Percentiles rank a stretch among this genome's conserved stretches.
Evolutionary conservation across 139 green algal species (phyloP).

Genomic region (Gonium pectorale): DNA sequence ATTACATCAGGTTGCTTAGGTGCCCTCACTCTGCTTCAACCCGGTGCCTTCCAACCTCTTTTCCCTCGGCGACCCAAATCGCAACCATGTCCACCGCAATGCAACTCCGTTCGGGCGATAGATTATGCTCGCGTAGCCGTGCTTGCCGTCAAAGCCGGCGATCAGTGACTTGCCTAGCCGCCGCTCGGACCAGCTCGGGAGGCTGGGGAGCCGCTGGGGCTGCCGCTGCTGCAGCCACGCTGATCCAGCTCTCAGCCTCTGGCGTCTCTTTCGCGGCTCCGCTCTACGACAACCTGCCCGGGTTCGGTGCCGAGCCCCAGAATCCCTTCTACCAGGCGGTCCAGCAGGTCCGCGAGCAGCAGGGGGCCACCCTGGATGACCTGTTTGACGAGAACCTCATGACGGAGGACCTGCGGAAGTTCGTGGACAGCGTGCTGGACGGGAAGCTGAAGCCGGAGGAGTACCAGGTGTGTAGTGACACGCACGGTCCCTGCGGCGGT

Average conservation of each 20-base stretch:
- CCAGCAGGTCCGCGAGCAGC: not conserved
- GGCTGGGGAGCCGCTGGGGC: not conserved
- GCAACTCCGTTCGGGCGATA: no score
- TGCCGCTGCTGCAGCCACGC: not conserved
- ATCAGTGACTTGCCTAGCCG: no score
- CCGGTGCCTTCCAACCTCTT: no score
- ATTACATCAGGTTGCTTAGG: no score
- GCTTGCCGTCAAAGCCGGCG: no score
- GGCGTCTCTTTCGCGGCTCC: constrained; percentile 14
- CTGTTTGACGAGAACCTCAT: constrained; percentile 59
- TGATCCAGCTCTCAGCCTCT: constrained; percentile 1
- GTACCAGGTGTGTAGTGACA: constrained; percentile 35
- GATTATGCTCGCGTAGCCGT: no score
- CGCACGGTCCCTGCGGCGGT: no score
- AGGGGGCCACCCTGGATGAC: constrained; percentile 3
- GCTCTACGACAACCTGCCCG: constrained; percentile 36
- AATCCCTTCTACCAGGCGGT: constrained; percentile 19
- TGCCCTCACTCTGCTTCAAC: no score
- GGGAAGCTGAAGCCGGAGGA: constrained; percentile 42
- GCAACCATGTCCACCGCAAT: no score
- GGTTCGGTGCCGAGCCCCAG: constrained; percentile 12
- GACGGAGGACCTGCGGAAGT: constrained; percentile 42
- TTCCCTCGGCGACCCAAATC: no score
- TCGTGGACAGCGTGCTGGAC: constrained; percentile 42
- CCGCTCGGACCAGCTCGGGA: no score